These are phyloP conservation scores for Thelonectria olida DNA, from an alignment of 2,329 filamentous ascomycete species.

Conservation along the genomic window DNA sequence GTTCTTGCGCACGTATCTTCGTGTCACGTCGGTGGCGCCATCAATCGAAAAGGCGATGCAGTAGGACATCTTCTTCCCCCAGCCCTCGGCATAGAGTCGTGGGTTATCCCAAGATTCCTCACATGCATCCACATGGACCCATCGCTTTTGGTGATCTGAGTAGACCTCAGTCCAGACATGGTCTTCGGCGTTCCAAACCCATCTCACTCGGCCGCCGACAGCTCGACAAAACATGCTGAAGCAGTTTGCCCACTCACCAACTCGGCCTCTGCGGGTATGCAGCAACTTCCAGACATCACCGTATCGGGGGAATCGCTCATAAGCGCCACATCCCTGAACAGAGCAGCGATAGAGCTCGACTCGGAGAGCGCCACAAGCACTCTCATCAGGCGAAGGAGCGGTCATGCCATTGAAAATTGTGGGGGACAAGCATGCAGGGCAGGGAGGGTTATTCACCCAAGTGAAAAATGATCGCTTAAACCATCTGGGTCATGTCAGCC, in stretches of 20 bases:
- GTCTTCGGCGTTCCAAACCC: conserved; percentile 98
- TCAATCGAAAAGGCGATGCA: conserved; percentile 97
- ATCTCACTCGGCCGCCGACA: conserved; percentile 88
- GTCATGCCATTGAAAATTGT: conserved; percentile 87
- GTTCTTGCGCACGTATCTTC: conserved; percentile 75
- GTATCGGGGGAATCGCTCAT: conserved; percentile 92
- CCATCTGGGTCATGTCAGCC: conserved; percentile 62
- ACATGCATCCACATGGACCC: conserved; percentile 96
- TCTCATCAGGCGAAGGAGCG: conserved; percentile 86
- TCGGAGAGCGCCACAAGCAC: conserved; percentile 83
- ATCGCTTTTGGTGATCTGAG: conserved; percentile 90
- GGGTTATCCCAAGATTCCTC: conserved; percentile 97
- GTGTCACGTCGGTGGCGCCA: conserved; percentile 73
- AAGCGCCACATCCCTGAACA: conserved; percentile 75
- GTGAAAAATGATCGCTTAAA: conserved; percentile 95
- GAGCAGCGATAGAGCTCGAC: conserved; percentile 94
- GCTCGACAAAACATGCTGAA: conserved; percentile 98
- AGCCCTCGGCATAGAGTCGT: conserved; percentile 90
- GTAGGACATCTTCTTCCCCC: conserved; percentile 96
- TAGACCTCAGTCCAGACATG: conserved; percentile 99
- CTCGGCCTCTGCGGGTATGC: conserved; percentile 85
- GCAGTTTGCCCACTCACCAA: conserved; percentile 97
- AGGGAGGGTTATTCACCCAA: conserved; percentile 96
- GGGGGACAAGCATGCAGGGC: conserved; percentile 81
- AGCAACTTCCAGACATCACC: conserved; percentile 94